phyloP scores from a whole-genome alignment of 257 asterid species.

The Ajuga chamaepitys region DNA sequence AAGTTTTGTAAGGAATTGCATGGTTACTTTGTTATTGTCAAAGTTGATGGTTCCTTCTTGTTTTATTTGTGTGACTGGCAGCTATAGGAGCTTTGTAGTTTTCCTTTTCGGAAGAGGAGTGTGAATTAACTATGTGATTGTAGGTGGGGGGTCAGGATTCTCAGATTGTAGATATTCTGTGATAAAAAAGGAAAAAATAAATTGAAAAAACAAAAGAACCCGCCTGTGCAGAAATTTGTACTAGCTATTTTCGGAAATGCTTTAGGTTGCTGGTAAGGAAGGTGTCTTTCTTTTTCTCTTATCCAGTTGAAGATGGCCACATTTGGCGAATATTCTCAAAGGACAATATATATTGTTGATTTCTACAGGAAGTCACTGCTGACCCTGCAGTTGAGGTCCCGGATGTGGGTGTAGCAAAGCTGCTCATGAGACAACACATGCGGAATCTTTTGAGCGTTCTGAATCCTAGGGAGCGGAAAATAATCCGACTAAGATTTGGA shows the following conservation, averaged over 20 bases:
- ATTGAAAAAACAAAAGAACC: not conserved
- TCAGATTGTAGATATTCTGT: not conserved
- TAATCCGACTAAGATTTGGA: constrained; percentile 64
- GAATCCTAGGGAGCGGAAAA: constrained; percentile 69
- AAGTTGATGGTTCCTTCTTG: too few species aligned
- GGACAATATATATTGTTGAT: not conserved
- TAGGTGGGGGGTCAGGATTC: not conserved
- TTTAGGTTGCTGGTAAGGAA: too few species aligned
- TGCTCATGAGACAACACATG: constrained; percentile 73
- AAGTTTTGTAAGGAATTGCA: not conserved
- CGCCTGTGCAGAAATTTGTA: not conserved
- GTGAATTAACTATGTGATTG: not conserved
- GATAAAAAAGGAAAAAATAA: too few species aligned
- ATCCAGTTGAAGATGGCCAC: not conserved
- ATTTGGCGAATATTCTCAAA: not conserved
- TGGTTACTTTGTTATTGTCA: not conserved
- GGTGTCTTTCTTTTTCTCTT: too few species aligned
- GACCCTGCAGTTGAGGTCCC: constrained; percentile 66
- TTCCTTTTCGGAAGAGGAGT: not conserved
- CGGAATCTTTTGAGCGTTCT: constrained; percentile 60
- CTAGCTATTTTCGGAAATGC: too few species aligned
- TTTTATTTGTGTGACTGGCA: too few species aligned
- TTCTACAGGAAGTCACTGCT: constrained; percentile 73
- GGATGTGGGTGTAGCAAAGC: constrained; percentile 44
- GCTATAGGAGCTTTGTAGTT: not conserved